Percentiles rank a stretch among this genome's conserved stretches.
Conservation (phyloP, 352 stramenopile genomes). For the Globisporangium solare region DNA sequence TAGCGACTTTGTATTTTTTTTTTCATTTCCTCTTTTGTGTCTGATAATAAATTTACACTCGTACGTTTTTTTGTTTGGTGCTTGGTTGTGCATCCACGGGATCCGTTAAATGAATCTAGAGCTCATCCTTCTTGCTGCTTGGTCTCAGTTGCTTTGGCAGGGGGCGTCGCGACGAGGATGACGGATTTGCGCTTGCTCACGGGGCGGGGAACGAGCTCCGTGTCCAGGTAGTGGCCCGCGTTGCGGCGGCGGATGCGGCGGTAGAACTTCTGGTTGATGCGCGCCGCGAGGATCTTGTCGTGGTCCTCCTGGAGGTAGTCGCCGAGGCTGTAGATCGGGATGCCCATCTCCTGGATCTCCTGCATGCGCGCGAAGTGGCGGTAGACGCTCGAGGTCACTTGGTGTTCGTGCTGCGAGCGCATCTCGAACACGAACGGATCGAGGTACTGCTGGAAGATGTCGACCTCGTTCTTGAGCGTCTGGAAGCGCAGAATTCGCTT, state of each 20-base stretch:
- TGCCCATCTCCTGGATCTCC: slow-evolving; percentile 61
- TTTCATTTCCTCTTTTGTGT: slow-evolving; percentile 58
- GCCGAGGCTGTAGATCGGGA: slow-evolving; percentile 73
- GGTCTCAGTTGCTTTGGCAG: slow-evolving; percentile 12
- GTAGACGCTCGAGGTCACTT: slow-evolving; percentile 69
- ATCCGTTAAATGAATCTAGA: slow-evolving; percentile 1
- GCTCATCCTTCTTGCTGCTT: slow-evolving; percentile 4
- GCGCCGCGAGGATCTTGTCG: slow-evolving; percentile 52
- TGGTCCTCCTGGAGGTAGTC: slow-evolving; percentile 33
- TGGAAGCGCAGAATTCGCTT: slow-evolving; percentile 56
- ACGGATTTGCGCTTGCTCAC: slow-evolving; percentile 7
- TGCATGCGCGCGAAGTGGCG: slow-evolving; percentile 63
- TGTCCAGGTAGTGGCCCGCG: slow-evolving; percentile 53
- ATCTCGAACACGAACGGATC: slow-evolving; percentile 68
- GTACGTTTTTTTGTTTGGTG: slow-evolving; percentile 1
- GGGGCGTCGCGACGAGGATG: slow-evolving; percentile 1
- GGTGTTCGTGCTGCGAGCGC: slow-evolving; percentile 37
- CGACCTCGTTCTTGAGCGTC: slow-evolving; percentile 71
- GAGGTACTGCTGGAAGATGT: slow-evolving; percentile 75
- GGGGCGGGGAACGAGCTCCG: slow-evolving; percentile 46
- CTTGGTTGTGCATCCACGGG: neutral
- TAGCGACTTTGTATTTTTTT: slow-evolving; percentile 32
- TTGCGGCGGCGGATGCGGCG: slow-evolving; percentile 44
- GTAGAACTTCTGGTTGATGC: slow-evolving; percentile 42
- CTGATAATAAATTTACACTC: slow-evolving; percentile 54